Conservation (phyloP, 164 flowering plant genomes). For the Paratinospora sagittata region DNA sequence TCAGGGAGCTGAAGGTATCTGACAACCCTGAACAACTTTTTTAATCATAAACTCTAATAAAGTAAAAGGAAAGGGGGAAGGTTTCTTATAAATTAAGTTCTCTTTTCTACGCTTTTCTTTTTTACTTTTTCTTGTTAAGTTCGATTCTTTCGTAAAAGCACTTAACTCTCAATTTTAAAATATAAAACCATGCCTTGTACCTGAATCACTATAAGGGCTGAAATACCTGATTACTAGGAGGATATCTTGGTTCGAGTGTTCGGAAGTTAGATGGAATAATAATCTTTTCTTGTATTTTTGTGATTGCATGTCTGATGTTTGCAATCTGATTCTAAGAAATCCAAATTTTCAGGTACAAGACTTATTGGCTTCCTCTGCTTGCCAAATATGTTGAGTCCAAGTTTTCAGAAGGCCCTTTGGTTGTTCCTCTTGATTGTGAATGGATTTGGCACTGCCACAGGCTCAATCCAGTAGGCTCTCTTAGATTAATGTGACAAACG, state of each 20-base stretch:
- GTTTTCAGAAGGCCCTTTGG: constrained; percentile 51
- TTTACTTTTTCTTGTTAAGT: neutral
- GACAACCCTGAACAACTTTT: no score
- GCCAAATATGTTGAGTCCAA: constrained; percentile 55
- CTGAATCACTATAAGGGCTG: neutral
- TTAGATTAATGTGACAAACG: neutral
- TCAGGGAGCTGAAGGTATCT: neutral
- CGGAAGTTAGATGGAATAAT: neutral
- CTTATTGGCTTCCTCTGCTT: constrained; percentile 90
- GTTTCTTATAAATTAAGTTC: neutral
- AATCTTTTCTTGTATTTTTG: neutral
- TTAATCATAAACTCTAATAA: neutral
- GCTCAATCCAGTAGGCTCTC: constrained; percentile 79
- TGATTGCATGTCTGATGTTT: neutral
- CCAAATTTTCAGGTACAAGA: constrained; percentile 57
- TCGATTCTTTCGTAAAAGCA: neutral
- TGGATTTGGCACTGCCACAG: constrained; percentile 99
- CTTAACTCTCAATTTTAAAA: neutral
- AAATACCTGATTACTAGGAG: neutral
- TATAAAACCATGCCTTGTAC: neutral
- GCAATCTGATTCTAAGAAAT: neutral
- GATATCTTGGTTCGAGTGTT: neutral
- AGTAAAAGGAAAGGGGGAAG: no score
- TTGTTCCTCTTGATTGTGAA: constrained; percentile 96
- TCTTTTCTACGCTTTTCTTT: neutral